Evolutionary conservation across 306 rosid species (phyloP).

Genomic region (Pyrus bretschneideri): DNA sequence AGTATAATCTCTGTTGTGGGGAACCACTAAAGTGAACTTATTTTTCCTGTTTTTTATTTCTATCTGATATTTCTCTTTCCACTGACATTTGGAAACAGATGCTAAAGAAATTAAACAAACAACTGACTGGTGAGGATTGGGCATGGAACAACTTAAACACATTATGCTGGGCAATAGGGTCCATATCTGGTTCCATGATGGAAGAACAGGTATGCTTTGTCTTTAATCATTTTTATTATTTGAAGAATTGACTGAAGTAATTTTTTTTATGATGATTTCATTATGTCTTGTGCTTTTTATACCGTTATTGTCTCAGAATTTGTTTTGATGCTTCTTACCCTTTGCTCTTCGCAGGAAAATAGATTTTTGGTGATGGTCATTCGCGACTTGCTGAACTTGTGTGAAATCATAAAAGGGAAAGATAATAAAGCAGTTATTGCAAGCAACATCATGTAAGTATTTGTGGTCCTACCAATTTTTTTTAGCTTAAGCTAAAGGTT

Average conservation of each 20-base stretch:
- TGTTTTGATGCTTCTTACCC: conserved; percentile 16
- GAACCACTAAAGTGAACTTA: not conserved
- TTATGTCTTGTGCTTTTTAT: not conserved
- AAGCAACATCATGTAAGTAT: conserved; percentile 86
- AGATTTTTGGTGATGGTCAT: conserved; percentile 99
- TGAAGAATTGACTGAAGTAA: not conserved
- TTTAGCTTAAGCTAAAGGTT: not conserved
- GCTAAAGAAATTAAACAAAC: conserved; percentile 89
- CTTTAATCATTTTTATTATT: not conserved
- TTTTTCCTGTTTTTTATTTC: not conserved
- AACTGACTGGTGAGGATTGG: conserved; percentile 97
- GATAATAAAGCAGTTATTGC: conserved; percentile 99
- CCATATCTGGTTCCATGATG: conserved; percentile 97
- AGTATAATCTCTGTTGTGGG: not conserved
- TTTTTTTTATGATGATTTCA: not conserved
- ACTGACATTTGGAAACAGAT: conserved; percentile 39
- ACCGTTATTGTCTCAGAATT: not conserved
- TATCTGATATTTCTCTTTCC: not conserved
- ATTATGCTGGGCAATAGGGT: conserved; percentile 98
- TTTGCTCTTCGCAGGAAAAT: conserved; percentile 67
- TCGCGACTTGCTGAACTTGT: conserved; percentile 85
- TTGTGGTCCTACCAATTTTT: not conserved
- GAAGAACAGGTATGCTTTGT: conserved; percentile 76
- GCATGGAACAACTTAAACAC: conserved; percentile 98
- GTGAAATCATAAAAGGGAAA: conserved; percentile 95